Evolutionary conservation across 805 yeast genomes (phyloP), one percentile per base, ranked within the genome.

Genomic region (Kodamaea neixiangensis): DNA sequence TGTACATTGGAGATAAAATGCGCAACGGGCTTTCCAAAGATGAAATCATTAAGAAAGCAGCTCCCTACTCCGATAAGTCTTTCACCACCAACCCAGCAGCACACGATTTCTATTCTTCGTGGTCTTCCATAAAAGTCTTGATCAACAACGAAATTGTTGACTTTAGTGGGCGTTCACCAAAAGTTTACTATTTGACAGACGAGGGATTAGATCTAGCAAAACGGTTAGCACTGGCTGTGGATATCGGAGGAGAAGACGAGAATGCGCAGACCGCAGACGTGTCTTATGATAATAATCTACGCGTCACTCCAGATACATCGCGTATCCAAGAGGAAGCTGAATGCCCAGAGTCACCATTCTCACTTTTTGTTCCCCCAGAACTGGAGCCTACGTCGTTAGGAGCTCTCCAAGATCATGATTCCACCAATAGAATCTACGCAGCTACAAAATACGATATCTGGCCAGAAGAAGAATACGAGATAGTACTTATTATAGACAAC

Each of bases 401-500:
- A 9, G 20, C 40, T 18, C 21, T 25, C 15, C 47, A 47, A 10
- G 29, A 41, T 31, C 76, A 71, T 50, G 71, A 72, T 46, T 45
- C 54, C 2, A 48, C 31, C 2, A 59, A 64, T 29, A 56, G 60
- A 34, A 50, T 55, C 0, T 62, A 57, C 19, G 55, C 54, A 40
- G 67, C 61, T 13, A 60, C 59, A 13, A 56, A 65, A 3, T 80
- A 79, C 57, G 73, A 72, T 17, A 62, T 73, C 1, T 94, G 98
- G 98, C 65, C 72, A 4, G 68, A 78, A 0, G 84, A 79, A 0
- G 71, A 78, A 1, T 92, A 73, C 62, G 84, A 80, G 1, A 68
- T 93, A 2, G 68, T 77, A 17, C 75, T 92, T 20, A 57, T 89
- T 2, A 66, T 93, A 3, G 99, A 93, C 64, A 89, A 83, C 58